Evolutionary conservation across 2,329 filamentous ascomycete genomes (phyloP), one percentile per base, ranked within the genome.

Genomic region (Paecilomyces variotii): DNA sequence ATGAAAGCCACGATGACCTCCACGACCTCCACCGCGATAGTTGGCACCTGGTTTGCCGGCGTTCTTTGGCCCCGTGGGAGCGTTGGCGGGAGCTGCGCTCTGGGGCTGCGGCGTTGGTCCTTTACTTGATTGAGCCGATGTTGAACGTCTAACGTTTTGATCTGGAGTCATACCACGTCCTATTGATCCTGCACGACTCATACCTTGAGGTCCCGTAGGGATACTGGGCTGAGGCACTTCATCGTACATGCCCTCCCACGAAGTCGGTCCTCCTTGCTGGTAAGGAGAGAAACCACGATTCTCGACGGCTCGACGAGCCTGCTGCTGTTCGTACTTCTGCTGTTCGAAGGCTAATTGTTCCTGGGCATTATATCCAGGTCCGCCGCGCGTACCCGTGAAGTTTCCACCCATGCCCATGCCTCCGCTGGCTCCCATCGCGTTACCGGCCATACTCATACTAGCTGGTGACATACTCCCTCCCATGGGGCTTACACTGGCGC

Each of bases 171-270:
- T 75, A 67, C 74, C 76, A 55, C 77, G 72, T 59, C 78, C 74
- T 57, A 72, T 71, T 39, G 68, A 72, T 58, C 72, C 69, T 56
- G 73, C 72, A 59, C 78, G 74, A 55, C 76, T 75, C 61, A 77
- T 75, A 60, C 79, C 76, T 59, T 76, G 78, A 55, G 81, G 79
- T 53, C 79, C 81, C 14, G 77, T 79, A 63, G 80, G 78, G 58
- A 87, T 83, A 66, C 87, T 87, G 4, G 90, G 90, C 70, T 93
- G 90, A 14, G 91, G 92, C 1, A 92, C 90, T 72, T 97, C 93
- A 71, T 97, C 93, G 73, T 97, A 97, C 91, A 96, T 96, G 68
- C 93, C 93, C 73, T 97, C 93, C 91, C 92, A 97, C 49, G 88
- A 92, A 26, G 89, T 90, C n/a, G 88, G 88, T 14, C 85, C 86